phyloP scores from a whole-genome alignment of 371 early-diverging fungal species.

The Syncephalastrum contaminatum region DNA sequence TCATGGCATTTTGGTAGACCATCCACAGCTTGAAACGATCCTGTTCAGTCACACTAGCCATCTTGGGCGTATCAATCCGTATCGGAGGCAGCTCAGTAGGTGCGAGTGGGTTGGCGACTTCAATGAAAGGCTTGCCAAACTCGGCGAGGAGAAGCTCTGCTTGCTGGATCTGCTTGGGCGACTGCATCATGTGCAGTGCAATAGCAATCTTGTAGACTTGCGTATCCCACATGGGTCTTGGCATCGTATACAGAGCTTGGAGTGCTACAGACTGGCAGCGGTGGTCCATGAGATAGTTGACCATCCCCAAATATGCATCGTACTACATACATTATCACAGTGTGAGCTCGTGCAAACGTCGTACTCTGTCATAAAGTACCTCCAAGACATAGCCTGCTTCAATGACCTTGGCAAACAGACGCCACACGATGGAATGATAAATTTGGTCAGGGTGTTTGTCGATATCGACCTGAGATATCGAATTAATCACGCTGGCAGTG shows the following conservation, averaged over 20 bases:
- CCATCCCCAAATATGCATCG: constrained; percentile 28
- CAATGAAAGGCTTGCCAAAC: constrained; percentile 37
- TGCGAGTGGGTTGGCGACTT: constrained; percentile 33
- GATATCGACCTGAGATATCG: constrained; percentile 13
- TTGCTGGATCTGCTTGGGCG: constrained; percentile 32
- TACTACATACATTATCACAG: constrained; percentile 6
- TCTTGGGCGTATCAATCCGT: constrained; percentile 32
- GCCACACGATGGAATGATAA: constrained; percentile 31
- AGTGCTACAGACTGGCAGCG: constrained; percentile 22
- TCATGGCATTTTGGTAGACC: constrained; percentile 31
- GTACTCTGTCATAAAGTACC: constrained; percentile 10
- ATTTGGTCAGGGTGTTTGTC: constrained; percentile 14
- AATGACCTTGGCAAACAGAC: constrained; percentile 37
- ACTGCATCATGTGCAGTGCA: constrained; percentile 33
- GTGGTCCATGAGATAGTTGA: constrained; percentile 21
- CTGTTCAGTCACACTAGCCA: constrained; percentile 31
- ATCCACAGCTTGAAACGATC: constrained; percentile 35
- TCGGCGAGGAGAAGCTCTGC: constrained; percentile 33
- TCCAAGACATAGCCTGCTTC: constrained; percentile 39
- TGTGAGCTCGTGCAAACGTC: neutral
- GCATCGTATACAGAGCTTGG: constrained; percentile 39
- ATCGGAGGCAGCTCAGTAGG: constrained; percentile 27
- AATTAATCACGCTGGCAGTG: constrained; percentile 21
- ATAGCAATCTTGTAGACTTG: constrained; percentile 33
- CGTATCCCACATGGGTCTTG: constrained; percentile 33